These are phyloP conservation scores for Emiliania huxleyi DNA, from an alignment of 78 protist genomes.

Conservation along the genomic window DNA sequence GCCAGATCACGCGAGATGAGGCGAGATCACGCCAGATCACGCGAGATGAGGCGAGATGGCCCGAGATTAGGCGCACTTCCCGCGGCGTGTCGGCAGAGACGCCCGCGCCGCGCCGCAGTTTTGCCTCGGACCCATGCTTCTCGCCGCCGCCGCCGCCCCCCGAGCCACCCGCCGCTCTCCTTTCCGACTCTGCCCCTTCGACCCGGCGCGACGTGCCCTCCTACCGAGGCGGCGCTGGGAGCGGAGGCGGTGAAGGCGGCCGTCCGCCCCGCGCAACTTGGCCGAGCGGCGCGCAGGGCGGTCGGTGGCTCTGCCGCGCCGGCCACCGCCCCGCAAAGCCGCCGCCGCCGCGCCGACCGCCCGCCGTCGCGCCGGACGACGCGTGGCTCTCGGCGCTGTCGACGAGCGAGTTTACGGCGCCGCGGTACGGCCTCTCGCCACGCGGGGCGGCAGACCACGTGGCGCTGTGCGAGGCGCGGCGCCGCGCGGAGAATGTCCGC, in stretches of 20 bases:
- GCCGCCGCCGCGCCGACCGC: background rate
- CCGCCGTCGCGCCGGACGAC: background rate
- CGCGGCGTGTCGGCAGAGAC: background rate
- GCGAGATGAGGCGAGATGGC: background rate
- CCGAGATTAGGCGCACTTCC: background rate
- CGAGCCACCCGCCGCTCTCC: background rate
- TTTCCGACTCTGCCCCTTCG: background rate
- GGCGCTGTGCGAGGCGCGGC: background rate
- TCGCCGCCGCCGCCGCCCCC: background rate
- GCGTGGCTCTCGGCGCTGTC: background rate
- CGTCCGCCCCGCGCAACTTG: too few relatives aligned
- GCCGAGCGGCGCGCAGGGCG: too few relatives aligned
- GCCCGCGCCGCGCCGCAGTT: too few relatives aligned
- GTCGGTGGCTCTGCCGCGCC: background rate
- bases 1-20: too few relatives aligned
- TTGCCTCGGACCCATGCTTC: too few relatives aligned
- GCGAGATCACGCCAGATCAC: too few relatives aligned
- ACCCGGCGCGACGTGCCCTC: background rate
- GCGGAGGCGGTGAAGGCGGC: too few relatives aligned
- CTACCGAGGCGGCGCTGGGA: background rate
- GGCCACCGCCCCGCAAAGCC: background rate
- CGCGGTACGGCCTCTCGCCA: background rate
- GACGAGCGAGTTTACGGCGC: background rate
- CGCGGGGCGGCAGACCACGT: background rate
- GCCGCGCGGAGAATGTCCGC: too few relatives aligned